Percentiles rank a stretch among this genome's conserved stretches.
Conservation (phyloP, 2,329 filamentous ascomycete genomes). For the Venturiaceae sp. region DNA sequence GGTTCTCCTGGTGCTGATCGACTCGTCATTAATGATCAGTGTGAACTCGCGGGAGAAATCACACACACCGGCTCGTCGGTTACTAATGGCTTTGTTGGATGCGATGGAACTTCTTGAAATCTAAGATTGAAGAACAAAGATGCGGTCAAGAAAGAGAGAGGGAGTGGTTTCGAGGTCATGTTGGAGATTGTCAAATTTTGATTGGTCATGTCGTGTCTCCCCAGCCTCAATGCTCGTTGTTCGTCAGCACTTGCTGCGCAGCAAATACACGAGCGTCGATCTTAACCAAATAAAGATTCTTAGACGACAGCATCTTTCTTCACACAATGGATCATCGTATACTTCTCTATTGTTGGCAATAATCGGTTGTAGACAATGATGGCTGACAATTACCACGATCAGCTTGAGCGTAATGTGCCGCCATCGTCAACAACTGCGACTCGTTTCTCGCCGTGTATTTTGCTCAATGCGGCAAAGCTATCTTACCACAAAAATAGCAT, state of each 20-base stretch:
- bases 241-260: not conserved
- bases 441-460: not conserved
- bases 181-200: no score
- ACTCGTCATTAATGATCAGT: slow-evolving; percentile 50
- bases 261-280: not conserved
- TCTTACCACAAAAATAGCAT: no score
- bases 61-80: slow-evolving; percentile 58
- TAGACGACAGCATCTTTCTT: not conserved
- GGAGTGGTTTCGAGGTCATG: no score
- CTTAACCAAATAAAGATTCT: not conserved
- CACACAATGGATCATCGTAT: not conserved
- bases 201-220: no score
- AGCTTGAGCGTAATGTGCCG: not conserved
- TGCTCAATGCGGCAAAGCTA: not conserved
- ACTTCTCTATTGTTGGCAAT: no score
- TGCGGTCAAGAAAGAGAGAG: no score
- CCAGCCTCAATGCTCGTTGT: no score
- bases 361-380: not conserved
- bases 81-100: slow-evolving; percentile 60
- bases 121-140: slow-evolving; percentile 11
- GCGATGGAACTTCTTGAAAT: slow-evolving; percentile 28
- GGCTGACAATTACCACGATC: not conserved
- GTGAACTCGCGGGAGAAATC: slow-evolving; percentile 52
- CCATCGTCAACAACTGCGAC: not conserved
- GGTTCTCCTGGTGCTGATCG: slow-evolving; percentile 58